Base-by-base conservation (phyloP, 2,329 filamentous ascomycete species). In the Penicillium sp. region DNA sequence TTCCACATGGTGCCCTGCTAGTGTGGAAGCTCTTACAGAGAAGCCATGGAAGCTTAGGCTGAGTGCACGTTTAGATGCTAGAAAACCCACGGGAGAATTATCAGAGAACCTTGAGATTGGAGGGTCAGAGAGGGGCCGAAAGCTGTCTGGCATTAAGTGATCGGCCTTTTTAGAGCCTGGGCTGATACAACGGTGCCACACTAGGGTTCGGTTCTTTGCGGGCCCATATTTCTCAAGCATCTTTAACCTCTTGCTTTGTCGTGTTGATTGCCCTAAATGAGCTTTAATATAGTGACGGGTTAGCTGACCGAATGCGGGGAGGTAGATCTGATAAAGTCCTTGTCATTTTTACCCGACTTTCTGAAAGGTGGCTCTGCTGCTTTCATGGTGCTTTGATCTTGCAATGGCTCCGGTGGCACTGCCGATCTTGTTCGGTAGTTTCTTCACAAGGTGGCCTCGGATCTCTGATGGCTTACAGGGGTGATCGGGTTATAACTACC, bases 141-240 rank as follows among this genome's bases (percentile, higher is more conserved):
- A 18, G 25, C 25, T 35, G 56, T 56, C 22, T 56, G 53, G 27
- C 9, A 33, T 56, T 56, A 29, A 59, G 53, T 53, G 58, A 59
- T 61, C 50, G 53, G 50, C 58, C 11, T 15, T 12, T 29, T 53
- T 40, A 40, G 47, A 49, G 23, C 31, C 35, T 23, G 29, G 20
- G 50, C 46, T 53, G 50, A 55, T 50, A 27, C 35, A 20, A n/a
- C 26, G 35, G 52, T 23, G 41, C 40, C 52, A 33, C 45, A 31
- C 31, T 49, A 15, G 37, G 25, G 33, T 25, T 51, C 25, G 22
- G 40, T 27, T 37, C 43, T 8, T 31, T 27, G 35, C 23, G 23
- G 27, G 18, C 25, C 11, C 27, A 45, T 6, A 2, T 11, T 33
- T 29, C 35, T 50, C 35, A 40, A 29, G 14, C 35, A 6, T 9